These are phyloP conservation scores for Nannochloropsis granulata DNA, from an alignment of 108 stramenopile species.

Conservation along the genomic window DNA sequence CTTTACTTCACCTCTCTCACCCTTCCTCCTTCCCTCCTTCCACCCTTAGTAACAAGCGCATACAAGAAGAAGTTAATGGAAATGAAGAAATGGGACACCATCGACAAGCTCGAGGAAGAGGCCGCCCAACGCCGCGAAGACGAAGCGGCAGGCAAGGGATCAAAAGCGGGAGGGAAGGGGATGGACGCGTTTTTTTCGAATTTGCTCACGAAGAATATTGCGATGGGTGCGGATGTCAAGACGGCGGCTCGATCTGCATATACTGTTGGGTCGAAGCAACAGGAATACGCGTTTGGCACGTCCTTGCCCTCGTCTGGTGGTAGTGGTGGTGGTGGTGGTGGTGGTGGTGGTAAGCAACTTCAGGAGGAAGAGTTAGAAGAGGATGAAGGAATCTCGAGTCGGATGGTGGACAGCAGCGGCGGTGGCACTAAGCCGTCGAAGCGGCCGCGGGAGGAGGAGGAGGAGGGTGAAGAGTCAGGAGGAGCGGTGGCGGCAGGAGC, in stretches of 20 bases:
- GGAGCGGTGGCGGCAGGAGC: no score
- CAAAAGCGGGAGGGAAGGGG: not conserved
- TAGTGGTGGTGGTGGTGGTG: no score
- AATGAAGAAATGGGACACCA: conserved; percentile 38
- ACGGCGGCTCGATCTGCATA: conserved; percentile 27
- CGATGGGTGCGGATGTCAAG: conserved; percentile 39
- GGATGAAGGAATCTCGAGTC: not conserved
- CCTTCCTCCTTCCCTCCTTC: not conserved
- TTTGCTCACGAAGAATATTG: conserved; percentile 41
- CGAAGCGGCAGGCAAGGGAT: conserved; percentile 9
- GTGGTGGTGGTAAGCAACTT: no score
- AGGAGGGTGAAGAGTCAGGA: not conserved
- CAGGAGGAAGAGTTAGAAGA: no score
- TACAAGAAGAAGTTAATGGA: conserved; percentile 43
- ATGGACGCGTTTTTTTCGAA: conserved; percentile 36
- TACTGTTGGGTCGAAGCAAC: conserved; percentile 26
- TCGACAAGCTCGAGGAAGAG: conserved; percentile 27
- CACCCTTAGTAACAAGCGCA: not conserved
- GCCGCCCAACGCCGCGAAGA: conserved; percentile 15
- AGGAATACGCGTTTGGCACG: not conserved
- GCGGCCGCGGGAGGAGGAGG: not conserved
- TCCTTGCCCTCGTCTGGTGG: not conserved
- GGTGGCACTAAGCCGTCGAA: not conserved
- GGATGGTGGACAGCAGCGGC: not conserved
- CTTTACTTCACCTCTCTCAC: conserved; percentile 7